Evolutionary conservation across 768 basidiomycete species (phyloP).

Genomic region (Suillus ampliporus): DNA sequence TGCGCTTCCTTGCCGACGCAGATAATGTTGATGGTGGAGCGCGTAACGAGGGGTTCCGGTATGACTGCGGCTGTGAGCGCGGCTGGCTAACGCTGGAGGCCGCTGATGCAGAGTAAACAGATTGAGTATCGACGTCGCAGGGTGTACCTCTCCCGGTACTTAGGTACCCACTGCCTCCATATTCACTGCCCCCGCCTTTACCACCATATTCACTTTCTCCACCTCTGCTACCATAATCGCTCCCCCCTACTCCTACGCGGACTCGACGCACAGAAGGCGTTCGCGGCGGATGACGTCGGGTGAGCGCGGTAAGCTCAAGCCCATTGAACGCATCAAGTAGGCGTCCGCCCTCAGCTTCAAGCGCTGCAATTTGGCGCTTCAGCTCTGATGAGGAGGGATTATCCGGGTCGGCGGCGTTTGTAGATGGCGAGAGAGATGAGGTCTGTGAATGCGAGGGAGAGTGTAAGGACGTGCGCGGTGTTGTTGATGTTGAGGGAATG

Average conservation of each 20-base stretch:
- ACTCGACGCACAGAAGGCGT: constrained; percentile 35
- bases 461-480: constrained; percentile 28
- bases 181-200: constrained; percentile 34
- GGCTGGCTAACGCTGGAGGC: constrained; percentile 54
- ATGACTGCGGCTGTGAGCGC: constrained; percentile 48
- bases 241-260: constrained; percentile 27
- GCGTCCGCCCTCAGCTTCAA: constrained; percentile 74
- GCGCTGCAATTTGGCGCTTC: constrained; percentile 68
- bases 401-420: constrained; percentile 58
- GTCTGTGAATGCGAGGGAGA: constrained; percentile 45
- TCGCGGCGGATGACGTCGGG: constrained; percentile 40
- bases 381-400: constrained; percentile 62
- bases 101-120: constrained; percentile 58
- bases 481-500: constrained; percentile 33
- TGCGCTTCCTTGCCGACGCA: constrained; percentile 57
- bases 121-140: constrained; percentile 53
- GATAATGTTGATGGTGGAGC: constrained; percentile 34
- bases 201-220: constrained; percentile 15
- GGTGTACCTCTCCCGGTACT: constrained; percentile 38
- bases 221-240: constrained; percentile 30
- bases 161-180: constrained; percentile 20
- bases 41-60: constrained; percentile 35
- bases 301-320: constrained; percentile 72
- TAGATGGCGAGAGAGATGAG: constrained; percentile 31
- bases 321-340: constrained; percentile 83